Conservation (phyloP, 1,284 basidiomycete species). For the Cutaneotrichosporon sp. region DNA sequence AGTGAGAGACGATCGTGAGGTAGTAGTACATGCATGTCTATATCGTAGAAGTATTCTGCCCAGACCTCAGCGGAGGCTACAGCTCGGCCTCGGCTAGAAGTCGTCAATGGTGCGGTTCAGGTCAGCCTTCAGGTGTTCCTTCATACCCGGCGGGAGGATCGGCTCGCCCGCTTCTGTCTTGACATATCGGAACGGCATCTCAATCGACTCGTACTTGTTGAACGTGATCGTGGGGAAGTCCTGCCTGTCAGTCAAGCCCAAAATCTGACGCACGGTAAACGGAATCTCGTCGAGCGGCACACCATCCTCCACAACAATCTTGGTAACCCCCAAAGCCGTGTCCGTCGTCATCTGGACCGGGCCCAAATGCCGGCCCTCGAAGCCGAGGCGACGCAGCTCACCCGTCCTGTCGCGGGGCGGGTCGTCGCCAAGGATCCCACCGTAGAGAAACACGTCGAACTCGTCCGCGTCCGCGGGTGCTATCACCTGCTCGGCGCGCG, state of each 20-base stretch:
- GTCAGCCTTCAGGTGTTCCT: slow-evolving; percentile 72
- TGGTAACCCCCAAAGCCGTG: slow-evolving; percentile 90
- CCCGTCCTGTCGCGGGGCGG: slow-evolving; percentile 58
- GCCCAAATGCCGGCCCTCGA: slow-evolving; percentile 76
- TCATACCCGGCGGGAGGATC: slow-evolving; percentile 83
- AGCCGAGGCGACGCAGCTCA: slow-evolving; percentile 78
- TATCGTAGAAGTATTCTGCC: no score
- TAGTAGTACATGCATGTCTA: slow-evolving; percentile 1
- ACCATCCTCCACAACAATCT: slow-evolving; percentile 65
- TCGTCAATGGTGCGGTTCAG: slow-evolving; percentile 76
- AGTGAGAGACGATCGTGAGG: background rate
- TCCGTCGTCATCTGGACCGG: slow-evolving; percentile 96
- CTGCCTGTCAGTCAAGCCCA: no score
- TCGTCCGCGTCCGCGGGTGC: slow-evolving; percentile 66
- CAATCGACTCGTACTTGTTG: slow-evolving; percentile 74
- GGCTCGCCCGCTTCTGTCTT: slow-evolving; percentile 53
- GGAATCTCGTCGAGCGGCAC: slow-evolving; percentile 65
- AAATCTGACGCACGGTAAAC: no score
- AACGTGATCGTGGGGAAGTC: slow-evolving; percentile 83
- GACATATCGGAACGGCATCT: slow-evolving; percentile 85
- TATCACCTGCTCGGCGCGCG: slow-evolving; percentile 66
- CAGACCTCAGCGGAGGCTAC: no score
- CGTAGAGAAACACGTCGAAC: slow-evolving; percentile 83
- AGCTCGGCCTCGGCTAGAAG: slow-evolving; percentile 26
- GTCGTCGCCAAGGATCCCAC: slow-evolving; percentile 53